A percentile compares a stretch with the other conserved stretches of the same genome.
phyloP scores from a whole-genome alignment of 768 basidiomycete species.

The Suillus luteus region DNA sequence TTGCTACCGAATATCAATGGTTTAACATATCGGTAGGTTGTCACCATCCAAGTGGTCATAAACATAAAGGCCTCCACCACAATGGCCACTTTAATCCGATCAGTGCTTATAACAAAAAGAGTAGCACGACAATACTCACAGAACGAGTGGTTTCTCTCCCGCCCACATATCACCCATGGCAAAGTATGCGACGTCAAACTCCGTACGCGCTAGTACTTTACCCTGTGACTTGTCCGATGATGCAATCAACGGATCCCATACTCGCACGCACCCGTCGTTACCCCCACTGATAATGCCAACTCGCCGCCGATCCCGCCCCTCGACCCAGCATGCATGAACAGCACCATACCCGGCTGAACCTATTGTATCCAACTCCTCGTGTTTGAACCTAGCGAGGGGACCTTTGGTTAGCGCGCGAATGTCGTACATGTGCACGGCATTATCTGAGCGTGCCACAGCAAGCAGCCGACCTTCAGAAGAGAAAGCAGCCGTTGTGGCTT shows the following conservation, averaged over 20 bases:
- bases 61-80: conserved; percentile 48
- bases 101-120: not conserved
- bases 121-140: conserved; percentile 44
- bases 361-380: conserved; percentile 39
- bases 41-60: conserved; percentile 38
- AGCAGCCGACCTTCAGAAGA: conserved; percentile 65
- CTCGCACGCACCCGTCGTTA: conserved; percentile 67
- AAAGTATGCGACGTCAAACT: conserved; percentile 61
- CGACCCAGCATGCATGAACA: conserved; percentile 54
- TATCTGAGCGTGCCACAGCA: conserved; percentile 61
- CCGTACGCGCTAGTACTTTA: conserved; percentile 49
- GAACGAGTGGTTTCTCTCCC: conserved; percentile 57
- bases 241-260: conserved; percentile 62
- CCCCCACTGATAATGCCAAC: conserved; percentile 63
- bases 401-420: conserved; percentile 50
- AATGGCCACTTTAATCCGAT: conserved; percentile 44
- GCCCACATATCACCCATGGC: conserved; percentile 54
- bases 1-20: not conserved
- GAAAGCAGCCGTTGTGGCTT: conserved; percentile 53
- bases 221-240: conserved; percentile 44
- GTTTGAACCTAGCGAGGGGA: conserved; percentile 50
- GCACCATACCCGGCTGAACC: conserved; percentile 47
- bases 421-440: conserved; percentile 63
- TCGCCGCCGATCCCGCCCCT: conserved; percentile 37
- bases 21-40: conserved; percentile 12